Evolutionary conservation across 208 protist species (phyloP).

Genomic region (Vickermania ingenoplastis): DNA sequence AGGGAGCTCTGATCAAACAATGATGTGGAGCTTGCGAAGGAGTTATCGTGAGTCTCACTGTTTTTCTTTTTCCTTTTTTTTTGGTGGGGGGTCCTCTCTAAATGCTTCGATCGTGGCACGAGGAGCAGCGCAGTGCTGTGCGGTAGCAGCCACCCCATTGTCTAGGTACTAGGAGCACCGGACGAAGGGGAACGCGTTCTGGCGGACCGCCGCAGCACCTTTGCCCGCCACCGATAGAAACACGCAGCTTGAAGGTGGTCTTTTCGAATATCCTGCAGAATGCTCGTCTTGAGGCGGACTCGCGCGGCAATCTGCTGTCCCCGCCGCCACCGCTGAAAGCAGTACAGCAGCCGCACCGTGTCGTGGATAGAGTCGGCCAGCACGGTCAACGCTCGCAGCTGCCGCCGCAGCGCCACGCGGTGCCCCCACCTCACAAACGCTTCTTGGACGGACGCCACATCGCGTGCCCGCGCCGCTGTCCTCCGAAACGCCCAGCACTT

Average conservation of each 20-base stretch:
- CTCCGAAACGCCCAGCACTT: not conserved
- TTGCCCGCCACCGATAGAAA: constrained; percentile 39
- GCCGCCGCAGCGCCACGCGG: not conserved
- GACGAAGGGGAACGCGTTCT: too few relatives aligned
- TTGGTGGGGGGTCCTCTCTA: too few relatives aligned
- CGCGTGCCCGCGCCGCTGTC: not conserved
- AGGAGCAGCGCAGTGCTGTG: too few relatives aligned
- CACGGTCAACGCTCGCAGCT: constrained; percentile 12
- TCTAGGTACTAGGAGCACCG: too few relatives aligned
- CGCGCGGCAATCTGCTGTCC: constrained; percentile 20
- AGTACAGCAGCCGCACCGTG: constrained; percentile 44
- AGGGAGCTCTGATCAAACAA: too few relatives aligned
- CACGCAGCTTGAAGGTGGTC: constrained; percentile 28
- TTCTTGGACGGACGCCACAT: not conserved
- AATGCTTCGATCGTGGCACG: too few relatives aligned
- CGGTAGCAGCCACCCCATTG: too few relatives aligned
- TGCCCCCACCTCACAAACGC: not conserved
- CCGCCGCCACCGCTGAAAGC: constrained; percentile 46
- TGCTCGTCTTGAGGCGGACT: constrained; percentile 18
- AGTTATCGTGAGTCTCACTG: too few relatives aligned
- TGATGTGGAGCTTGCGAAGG: too few relatives aligned
- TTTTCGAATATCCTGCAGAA: constrained; percentile 37
- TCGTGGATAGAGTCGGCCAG: constrained; percentile 66
- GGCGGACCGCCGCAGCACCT: too few relatives aligned
- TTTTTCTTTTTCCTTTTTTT: too few relatives aligned